Evolutionary conservation across 2,329 filamentous ascomycete genomes (phyloP), one percentile per base, ranked within the genome.

Genomic region (Fusarium sp.): DNA sequence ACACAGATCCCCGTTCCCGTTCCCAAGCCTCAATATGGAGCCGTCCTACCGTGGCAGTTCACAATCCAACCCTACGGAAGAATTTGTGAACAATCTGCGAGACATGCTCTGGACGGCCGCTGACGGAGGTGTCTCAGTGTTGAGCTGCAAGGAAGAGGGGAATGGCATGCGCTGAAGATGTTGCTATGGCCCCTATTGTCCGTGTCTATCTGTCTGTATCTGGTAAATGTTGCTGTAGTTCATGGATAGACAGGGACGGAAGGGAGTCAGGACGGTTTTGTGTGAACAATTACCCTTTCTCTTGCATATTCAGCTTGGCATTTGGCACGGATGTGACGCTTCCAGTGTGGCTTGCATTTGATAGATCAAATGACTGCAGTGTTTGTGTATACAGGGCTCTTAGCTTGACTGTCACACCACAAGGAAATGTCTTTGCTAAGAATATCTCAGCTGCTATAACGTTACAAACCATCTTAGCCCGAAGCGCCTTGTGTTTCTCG

Each of bases 401-500:
- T 12, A 37, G 29, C n/a, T 42, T 53, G 49, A 48, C 54, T 45
- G 44, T 32, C 45, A 46, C 42, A 40, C 54, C 41, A 40, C 24
- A 41, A 68, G 52, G 47, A 24, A 51, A 20, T 44, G 18, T 40
- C 32, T 53, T 58, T 63, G 53, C 67, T 58, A 59, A 59, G 40
- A 70, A 70, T 63, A 67, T 55, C 22, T 61, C n/a, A 13, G 60
- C 27, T 53, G 53, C 16, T 22, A 29, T 32, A 44, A 14, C 46
- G 57, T 47, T 51, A 62, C 49, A 63, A 46, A 14, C 16, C 22
- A 54, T 49, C 34, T 49, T 48, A 51, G 29, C 52, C 52, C 44
- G 66, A 69, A 57, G 67, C 66, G 66, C 66, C 56, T 62, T 67
- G 53, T 57, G 66, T 70, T 70, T 70, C 67, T 70, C 44, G 20